A percentile compares a stretch with the other conserved stretches of the same genome.
phyloP scores from a whole-genome alignment of 78 protist species.

The Speleostelium caveatum region DNA sequence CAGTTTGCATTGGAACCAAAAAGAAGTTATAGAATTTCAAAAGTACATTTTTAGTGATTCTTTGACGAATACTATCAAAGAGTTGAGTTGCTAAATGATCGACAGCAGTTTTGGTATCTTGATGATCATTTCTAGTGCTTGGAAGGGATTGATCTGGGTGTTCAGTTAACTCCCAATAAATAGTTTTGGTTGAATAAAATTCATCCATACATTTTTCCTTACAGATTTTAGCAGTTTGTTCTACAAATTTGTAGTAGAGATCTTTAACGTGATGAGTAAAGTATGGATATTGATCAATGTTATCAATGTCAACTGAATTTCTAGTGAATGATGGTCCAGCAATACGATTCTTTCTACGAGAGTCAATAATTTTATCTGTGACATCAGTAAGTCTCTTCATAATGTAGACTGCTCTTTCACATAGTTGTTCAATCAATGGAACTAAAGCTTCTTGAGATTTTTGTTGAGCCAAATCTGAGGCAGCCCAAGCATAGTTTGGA shows the following conservation, averaged over 20 bases:
- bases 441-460: conserved; percentile 76
- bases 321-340: neutral
- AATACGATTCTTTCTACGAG: conserved; percentile 59
- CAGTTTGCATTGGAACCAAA: conserved; percentile 87
- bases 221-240: conserved; percentile 75
- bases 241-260: conserved; percentile 70
- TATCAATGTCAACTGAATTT: conserved; percentile 10
- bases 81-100: conserved; percentile 71
- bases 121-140: conserved; percentile 62
- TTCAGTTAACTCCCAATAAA: conserved; percentile 87
- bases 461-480: conserved; percentile 74
- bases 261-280: conserved; percentile 80
- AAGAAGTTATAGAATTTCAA: conserved; percentile 87
- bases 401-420: conserved; percentile 82
- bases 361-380: conserved; percentile 67
- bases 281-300: conserved; percentile 81
- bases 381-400: conserved; percentile 79
- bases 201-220: conserved; percentile 85
- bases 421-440: conserved; percentile 84
- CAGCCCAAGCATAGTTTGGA: conserved; percentile 88
- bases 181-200: conserved; percentile 82
- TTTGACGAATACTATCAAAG: conserved; percentile 71
- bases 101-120: conserved; percentile 71
- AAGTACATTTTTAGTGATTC: conserved; percentile 85
- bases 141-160: conserved; percentile 67